Base-by-base conservation (phyloP, 2,329 filamentous ascomycete species). In the Trichophyton simii region DNA sequence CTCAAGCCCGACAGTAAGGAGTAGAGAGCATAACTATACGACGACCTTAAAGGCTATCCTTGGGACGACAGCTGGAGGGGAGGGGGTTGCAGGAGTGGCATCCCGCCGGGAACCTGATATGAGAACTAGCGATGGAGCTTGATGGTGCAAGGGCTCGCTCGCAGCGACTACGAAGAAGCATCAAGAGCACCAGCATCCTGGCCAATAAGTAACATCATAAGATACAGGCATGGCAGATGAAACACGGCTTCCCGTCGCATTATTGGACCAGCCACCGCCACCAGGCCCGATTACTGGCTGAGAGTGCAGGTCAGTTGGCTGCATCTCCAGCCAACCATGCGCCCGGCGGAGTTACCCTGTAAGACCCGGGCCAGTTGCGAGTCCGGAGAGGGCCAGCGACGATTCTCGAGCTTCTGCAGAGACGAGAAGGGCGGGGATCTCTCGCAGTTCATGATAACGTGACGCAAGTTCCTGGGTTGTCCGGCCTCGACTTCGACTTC, bases 391-490 rank as follows among this genome's bases (percentile, higher is more conserved):
- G 41, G 15, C 41, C 41, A 55, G 9, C 52, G 31, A 34, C 15
- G 28, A 28, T 34, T 34, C 52, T 36, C 52, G 31, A n/a, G 52
- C n/a, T 28, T 25, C 28, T 55, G 52, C 28, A 11, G 41, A 44
- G 41, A 44, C 41, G 41, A 44, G 41, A 44, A 22, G 28, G 52
- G 52, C 52, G 52, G 52, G 52, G 52, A 55, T 55, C 41, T 55
- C 52, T 55, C 52, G 52, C 52, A 13, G 52, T 55, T 55, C 52
- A 36, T 55, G 52, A 55, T 55, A 55, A 55, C 52, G 52, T 55
- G 52, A 55, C 52, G 52, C 41, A 44, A 28, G 52, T 55, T 55
- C 52, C 52, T 55, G 52, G 28, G 41, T 44, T 38, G 34, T 55
- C 31, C 22, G 22, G 31, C 11, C 11, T 34, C 52, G 31, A 55